These are phyloP conservation scores for Mariannaea elegans DNA, from an alignment of 2,329 filamentous ascomycete genomes.

Conservation along the genomic window DNA sequence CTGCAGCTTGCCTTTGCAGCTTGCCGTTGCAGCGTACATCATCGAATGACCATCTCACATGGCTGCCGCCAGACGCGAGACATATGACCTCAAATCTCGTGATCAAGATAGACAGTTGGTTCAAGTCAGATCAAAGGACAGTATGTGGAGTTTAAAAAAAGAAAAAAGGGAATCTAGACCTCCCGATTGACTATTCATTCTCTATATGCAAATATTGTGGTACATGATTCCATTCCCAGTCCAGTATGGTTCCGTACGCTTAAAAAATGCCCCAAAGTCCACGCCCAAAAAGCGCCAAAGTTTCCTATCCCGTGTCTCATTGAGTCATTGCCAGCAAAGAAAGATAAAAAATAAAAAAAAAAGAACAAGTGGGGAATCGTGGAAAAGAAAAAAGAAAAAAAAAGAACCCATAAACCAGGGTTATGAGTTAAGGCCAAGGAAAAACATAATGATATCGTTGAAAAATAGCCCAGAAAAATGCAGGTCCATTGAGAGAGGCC, in stretches of 20 bases:
- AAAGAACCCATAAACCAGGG: not conserved
- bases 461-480: constrained; percentile 5
- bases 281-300: not conserved
- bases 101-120: not conserved
- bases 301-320: constrained; percentile 1
- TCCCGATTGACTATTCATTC: too few species aligned
- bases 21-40: constrained; percentile 15
- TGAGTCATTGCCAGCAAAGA: constrained; percentile 10
- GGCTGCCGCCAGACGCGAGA: constrained; percentile 16
- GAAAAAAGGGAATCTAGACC: not conserved
- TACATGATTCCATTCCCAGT: constrained; percentile 16
- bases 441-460: constrained; percentile 5
- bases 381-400: constrained; percentile 23
- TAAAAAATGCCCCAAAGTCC: not conserved
- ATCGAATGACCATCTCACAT: constrained; percentile 15
- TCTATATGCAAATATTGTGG: not conserved
- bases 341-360: constrained; percentile 24
- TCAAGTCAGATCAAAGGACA: too few species aligned
- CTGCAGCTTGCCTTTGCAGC: not conserved
- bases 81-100: constrained; percentile 2
- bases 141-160: not conserved
- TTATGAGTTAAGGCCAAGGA: not conserved
- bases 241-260: constrained; percentile 2
- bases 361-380: constrained; percentile 24
- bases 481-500: not conserved